These are phyloP conservation scores for Takashimella tepidaria DNA, from an alignment of 1,284 basidiomycete genomes.

Conservation along the genomic window DNA sequence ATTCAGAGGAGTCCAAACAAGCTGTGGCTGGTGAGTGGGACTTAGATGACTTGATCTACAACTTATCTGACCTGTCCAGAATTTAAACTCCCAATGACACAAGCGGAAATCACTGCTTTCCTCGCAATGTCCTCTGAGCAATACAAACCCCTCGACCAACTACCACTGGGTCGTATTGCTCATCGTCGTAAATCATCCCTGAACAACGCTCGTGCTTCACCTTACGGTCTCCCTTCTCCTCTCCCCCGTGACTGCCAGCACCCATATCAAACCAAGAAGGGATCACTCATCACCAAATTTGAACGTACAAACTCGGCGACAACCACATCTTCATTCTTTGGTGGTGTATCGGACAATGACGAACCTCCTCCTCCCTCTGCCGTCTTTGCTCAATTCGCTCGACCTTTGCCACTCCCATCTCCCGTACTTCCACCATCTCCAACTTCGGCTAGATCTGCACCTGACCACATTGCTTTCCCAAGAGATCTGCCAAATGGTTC, in stretches of 20 bases:
- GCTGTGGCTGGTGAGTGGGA: conserved; percentile 18
- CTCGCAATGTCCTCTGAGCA: conserved; percentile 27
- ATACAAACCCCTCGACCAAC: conserved; percentile 30
- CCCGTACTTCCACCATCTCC: conserved; percentile 1
- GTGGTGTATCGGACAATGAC: conserved; percentile 13
- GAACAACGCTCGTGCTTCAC: conserved; percentile 21
- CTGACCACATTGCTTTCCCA: conserved; percentile 7
- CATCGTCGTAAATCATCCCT: conserved; percentile 29
- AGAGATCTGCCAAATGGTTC: conserved; percentile 1
- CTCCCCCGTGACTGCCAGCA: conserved; percentile 1
- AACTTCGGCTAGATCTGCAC: neutral
- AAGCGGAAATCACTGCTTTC: conserved; percentile 27
- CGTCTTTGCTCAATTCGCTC: conserved; percentile 30
- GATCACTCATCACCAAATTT: conserved; percentile 32
- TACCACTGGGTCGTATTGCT: conserved; percentile 9
- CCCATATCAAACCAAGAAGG: conserved; percentile 17
- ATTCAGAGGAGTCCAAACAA: conserved; percentile 23
- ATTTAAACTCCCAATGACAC: conserved; percentile 23
- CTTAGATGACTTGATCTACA: conserved; percentile 2
- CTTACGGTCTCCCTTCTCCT: conserved; percentile 29
- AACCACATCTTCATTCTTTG: conserved; percentile 8
- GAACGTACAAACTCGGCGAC: conserved; percentile 30
- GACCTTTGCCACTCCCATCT: conserved; percentile 10
- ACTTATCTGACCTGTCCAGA: conserved; percentile 11
- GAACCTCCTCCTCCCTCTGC: conserved; percentile 13